Evolutionary conservation across 495 filamentous ascomycete genomes (phyloP).

Genomic region (Letharia lupina): DNA sequence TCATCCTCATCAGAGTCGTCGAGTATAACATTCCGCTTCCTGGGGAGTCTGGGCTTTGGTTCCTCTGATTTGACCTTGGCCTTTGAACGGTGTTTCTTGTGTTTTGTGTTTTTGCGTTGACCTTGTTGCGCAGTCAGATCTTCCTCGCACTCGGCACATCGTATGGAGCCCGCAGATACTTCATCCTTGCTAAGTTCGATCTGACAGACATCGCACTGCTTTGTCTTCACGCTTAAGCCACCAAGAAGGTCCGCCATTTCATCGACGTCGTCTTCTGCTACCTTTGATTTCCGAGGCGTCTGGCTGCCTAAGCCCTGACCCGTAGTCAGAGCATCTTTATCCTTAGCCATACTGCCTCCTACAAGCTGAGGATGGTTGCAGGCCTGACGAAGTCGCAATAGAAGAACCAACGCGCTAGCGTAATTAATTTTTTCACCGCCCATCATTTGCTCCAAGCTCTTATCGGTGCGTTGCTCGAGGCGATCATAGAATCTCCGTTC

Average conservation of each 20-base stretch:
- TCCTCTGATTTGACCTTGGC: slow-evolving; percentile 23
- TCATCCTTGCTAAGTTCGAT: slow-evolving; percentile 55
- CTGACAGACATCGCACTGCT: slow-evolving; percentile 85
- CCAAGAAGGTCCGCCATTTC: slow-evolving; percentile 78
- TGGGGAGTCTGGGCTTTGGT: slow-evolving; percentile 35
- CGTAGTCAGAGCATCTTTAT: slow-evolving; percentile 72
- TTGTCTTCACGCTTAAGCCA: slow-evolving; percentile 68
- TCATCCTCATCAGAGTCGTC: slow-evolving; percentile 64
- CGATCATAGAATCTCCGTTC: slow-evolving; percentile 81
- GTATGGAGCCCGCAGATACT: slow-evolving; percentile 46
- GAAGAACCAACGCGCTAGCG: slow-evolving; percentile 75
- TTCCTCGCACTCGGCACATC: slow-evolving; percentile 64
- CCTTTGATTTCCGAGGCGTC: slow-evolving; percentile 39
- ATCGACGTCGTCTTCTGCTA: slow-evolving; percentile 57
- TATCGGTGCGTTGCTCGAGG: slow-evolving; percentile 74
- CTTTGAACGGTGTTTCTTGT: slow-evolving; percentile 34
- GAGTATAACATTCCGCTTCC: slow-evolving; percentile 46
- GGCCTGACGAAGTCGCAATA: slow-evolving; percentile 80
- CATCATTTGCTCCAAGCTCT: slow-evolving; percentile 83
- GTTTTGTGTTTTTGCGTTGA: slow-evolving; percentile 42
- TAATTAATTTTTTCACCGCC: slow-evolving; percentile 62
- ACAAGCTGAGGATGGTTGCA: slow-evolving; percentile 91
- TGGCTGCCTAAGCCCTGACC: slow-evolving; percentile 42
- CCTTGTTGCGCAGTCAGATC: slow-evolving; percentile 45
- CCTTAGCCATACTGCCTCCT: slow-evolving; percentile 72